These are phyloP conservation scores for Monascus ruber DNA, from an alignment of 2,329 filamentous ascomycete genomes.

Conservation along the genomic window DNA sequence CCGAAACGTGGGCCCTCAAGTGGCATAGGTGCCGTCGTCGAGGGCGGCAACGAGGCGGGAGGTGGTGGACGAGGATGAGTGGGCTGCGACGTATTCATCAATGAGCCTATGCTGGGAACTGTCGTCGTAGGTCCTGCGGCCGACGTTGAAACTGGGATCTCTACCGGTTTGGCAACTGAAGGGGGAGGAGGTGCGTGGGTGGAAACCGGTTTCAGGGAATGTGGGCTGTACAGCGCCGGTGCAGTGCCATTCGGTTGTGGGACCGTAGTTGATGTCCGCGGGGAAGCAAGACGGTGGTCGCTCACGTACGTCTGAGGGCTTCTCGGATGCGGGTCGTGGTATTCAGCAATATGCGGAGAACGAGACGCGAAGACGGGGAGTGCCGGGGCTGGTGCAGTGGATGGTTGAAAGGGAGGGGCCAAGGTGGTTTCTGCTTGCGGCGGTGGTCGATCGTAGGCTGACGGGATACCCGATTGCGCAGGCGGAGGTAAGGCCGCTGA, in stretches of 20 bases:
- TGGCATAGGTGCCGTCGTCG: slow-evolving; percentile 13
- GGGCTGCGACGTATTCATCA: slow-evolving; percentile 24
- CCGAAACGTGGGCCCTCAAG: slow-evolving; percentile 1
- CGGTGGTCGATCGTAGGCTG: slow-evolving; percentile 21
- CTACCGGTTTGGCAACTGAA: neutral
- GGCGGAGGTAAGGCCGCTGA: slow-evolving; percentile 14
- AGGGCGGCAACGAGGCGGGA: slow-evolving; percentile 13
- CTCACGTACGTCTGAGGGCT: slow-evolving; percentile 18
- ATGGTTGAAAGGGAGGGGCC: slow-evolving; percentile 7
- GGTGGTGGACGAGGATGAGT: slow-evolving; percentile 17
- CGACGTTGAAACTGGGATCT: neutral
- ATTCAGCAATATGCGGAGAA: slow-evolving; percentile 17
- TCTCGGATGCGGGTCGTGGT: slow-evolving; percentile 15
- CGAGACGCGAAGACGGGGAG: slow-evolving; percentile 14
- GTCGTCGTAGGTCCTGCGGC: slow-evolving; percentile 21
- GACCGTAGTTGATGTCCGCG: slow-evolving; percentile 14
- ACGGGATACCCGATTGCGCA: slow-evolving; percentile 12
- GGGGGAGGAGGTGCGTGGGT: slow-evolving; percentile 8
- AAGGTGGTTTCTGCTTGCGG: slow-evolving; percentile 6
- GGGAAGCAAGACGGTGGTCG: slow-evolving; percentile 20
- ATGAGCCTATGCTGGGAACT: slow-evolving; percentile 44
- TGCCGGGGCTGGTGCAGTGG: slow-evolving; percentile 6
- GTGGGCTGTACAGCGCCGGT: slow-evolving; percentile 14
- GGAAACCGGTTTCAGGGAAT: slow-evolving; percentile 14
- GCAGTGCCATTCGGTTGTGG: slow-evolving; percentile 12